Base-by-base conservation (phyloP, 805 yeast species). In the Kregervanrija fluxuum region DNA sequence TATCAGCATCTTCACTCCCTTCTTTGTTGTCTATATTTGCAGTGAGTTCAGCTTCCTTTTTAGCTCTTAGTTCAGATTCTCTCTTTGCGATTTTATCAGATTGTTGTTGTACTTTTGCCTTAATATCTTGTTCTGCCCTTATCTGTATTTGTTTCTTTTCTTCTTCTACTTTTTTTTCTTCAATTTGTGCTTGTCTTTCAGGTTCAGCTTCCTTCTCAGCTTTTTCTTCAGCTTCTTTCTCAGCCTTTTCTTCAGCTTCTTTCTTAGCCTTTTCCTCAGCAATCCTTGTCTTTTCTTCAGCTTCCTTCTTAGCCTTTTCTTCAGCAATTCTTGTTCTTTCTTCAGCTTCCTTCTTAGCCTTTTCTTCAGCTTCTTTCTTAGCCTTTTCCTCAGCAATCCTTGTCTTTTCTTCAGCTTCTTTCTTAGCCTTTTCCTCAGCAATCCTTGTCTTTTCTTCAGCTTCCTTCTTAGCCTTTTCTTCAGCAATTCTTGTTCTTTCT, bases 81-180 rank as follows among this genome's bases (percentile, higher is more conserved):
- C 35, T 33, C 4, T 33, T 31, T 5, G 43, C 47, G 6, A 36
- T n/a, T 15, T 40, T 35, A 6, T 30, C 47, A 17, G 40, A 28
- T 14, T 16, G 40, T 12, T 13, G 5, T 28, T 16, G n/a, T 11
- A 40, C 41, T 22, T 22, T 12, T 14, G 11, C 14, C 35, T 30
- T 44, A 42, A 30, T 32, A 16, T 38, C 38, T 17, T 38, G 38
- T 39, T 15, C 32, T 34, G 12, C 32, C 35, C 13, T 37, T 37
- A 10, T 37, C 28, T 13, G 17, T 22, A 22, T 22, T 22, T 22
- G 28, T 22, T 22, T 38, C 9, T 31, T 14, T 31, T 32, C 22
- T 39, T 41, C 38, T 13, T 13, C 38, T 16, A 35, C 39, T 28
- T 41, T 33, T 22, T 22, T 4, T 8, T 4, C 14, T 17, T 40